Percentiles rank a stretch among this genome's conserved stretches.
Evolutionary conservation across 2,329 filamentous ascomycete genomes (phyloP).

Genomic region (Fusarium hostae): DNA sequence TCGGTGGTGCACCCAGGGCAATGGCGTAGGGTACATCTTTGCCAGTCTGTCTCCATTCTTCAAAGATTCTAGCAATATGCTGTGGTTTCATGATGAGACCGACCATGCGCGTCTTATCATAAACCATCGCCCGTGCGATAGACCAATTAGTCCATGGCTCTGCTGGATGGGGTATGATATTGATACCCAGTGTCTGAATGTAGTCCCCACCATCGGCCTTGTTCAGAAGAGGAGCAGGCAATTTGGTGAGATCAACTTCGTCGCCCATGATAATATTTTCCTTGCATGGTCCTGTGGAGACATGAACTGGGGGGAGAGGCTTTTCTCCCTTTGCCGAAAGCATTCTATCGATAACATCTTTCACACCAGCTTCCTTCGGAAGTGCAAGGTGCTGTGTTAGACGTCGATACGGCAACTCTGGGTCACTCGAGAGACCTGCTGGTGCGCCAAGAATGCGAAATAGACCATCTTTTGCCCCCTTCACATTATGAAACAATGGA

Average conservation of each 20-base stretch:
- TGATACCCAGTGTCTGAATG: neutral
- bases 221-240: neutral
- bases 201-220: neutral
- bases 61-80: neutral
- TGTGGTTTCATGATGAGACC: neutral
- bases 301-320: neutral
- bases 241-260: neutral
- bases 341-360: neutral
- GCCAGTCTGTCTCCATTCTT: neutral
- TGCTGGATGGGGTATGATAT: neutral
- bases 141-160: neutral
- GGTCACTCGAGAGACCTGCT: neutral
- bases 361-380: neutral
- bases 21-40: neutral
- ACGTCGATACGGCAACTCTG: neutral
- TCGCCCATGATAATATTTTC: neutral
- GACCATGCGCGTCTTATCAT: neutral
- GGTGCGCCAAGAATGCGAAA: neutral
- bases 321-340: neutral
- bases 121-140: neutral
- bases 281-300: neutral
- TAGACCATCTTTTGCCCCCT: neutral
- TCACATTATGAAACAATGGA: neutral
- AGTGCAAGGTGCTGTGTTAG: neutral
- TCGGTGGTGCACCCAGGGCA: neutral